These are phyloP conservation scores for Metarhizium brunneum DNA, from an alignment of 2,329 filamentous ascomycete genomes.

Conservation along the genomic window DNA sequence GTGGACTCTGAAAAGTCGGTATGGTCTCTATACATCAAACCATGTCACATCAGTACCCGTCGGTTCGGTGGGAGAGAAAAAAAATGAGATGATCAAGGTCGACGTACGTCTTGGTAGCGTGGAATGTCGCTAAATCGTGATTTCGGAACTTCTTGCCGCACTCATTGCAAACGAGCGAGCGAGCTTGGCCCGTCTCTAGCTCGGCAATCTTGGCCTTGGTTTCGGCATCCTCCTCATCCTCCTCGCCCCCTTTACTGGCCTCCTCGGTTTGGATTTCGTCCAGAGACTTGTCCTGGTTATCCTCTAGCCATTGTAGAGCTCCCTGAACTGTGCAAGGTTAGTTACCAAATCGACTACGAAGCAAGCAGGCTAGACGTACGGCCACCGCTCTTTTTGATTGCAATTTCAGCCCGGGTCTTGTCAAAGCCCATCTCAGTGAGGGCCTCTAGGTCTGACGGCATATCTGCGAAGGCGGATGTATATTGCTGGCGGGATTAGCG, in stretches of 20 bases:
- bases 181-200: conserved; percentile 59
- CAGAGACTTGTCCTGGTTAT: conserved; percentile 78
- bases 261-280: conserved; percentile 61
- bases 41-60: conserved; percentile 6
- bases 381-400: conserved; percentile 73
- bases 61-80: background rate
- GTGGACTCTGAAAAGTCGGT: conserved; percentile 88
- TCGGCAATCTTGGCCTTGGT: conserved; percentile 49
- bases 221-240: conserved; percentile 37
- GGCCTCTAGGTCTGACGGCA: conserved; percentile 49
- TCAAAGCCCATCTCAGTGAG: conserved; percentile 75
- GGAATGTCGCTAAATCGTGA: conserved; percentile 74
- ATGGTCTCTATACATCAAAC: conserved; percentile 58
- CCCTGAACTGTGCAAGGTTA: conserved; percentile 56
- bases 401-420: conserved; percentile 68
- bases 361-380: conserved; percentile 40
- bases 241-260: conserved; percentile 30
- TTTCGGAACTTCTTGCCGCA: conserved; percentile 87
- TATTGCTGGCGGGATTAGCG: conserved; percentile 4
- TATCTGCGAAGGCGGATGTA: conserved; percentile 31
- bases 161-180: conserved; percentile 86
- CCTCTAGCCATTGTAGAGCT: conserved; percentile 90
- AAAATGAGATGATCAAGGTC: conserved; percentile 2
- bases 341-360: background rate
- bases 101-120: conserved; percentile 72